These are phyloP conservation scores for Backusella mclennaniae DNA, from an alignment of 192 early-diverging fungal species.

Conservation along the genomic window DNA sequence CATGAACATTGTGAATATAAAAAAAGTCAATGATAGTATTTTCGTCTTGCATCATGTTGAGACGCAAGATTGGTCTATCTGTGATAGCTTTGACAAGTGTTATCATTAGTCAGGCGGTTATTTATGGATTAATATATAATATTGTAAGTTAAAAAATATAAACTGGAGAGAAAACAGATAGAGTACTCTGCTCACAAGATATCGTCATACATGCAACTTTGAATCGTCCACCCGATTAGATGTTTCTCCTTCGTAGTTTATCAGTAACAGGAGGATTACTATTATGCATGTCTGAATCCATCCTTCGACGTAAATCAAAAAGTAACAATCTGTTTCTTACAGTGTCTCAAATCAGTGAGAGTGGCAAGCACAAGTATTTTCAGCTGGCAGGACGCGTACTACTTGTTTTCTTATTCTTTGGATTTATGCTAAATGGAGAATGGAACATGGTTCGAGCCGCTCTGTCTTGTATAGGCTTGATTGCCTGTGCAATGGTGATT, in stretches of 20 bases:
- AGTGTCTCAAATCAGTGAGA: slow-evolving; percentile 78
- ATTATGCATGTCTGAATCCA: slow-evolving; percentile 88
- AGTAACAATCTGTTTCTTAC: slow-evolving; percentile 79
- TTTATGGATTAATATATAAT: slow-evolving; percentile 93
- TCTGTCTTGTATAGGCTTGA: slow-evolving; percentile 72
- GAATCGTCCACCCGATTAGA: neutral
- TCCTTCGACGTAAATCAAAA: slow-evolving; percentile 45
- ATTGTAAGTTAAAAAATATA: slow-evolving; percentile 30
- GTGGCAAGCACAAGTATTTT: slow-evolving; percentile 82
- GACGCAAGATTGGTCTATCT: slow-evolving; percentile 74
- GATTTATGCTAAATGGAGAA: slow-evolving; percentile 84
- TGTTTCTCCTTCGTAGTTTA: slow-evolving; percentile 88
- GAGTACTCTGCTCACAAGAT: too few species aligned
- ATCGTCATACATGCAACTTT: too few species aligned
- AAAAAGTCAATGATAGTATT: slow-evolving; percentile 69
- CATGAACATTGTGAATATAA: neutral
- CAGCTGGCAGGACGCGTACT: slow-evolving; percentile 89
- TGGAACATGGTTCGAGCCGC: slow-evolving; percentile 65
- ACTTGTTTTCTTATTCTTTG: slow-evolving; percentile 88
- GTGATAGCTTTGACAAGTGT: slow-evolving; percentile 77
- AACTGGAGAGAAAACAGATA: too few species aligned
- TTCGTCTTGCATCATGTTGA: slow-evolving; percentile 78
- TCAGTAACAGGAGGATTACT: slow-evolving; percentile 92
- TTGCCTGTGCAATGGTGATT: slow-evolving; percentile 90
- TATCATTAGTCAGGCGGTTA: slow-evolving; percentile 82